Percentiles rank a stretch among this genome's conserved stretches.
Evolutionary conservation across 768 basidiomycete species (phyloP).

Genomic region (Suillus subluteus): DNA sequence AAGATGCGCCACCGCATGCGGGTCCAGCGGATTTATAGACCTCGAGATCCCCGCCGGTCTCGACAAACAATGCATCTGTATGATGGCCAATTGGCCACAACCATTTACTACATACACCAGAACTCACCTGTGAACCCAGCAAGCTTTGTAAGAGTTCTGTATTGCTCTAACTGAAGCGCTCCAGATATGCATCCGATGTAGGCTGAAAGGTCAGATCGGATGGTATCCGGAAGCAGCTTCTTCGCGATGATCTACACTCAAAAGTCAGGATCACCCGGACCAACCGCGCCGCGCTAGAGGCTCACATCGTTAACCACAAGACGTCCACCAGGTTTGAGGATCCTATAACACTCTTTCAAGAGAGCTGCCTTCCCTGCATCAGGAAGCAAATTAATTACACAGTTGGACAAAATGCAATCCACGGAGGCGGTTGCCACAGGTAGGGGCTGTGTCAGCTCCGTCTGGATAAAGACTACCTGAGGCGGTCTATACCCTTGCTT

Average conservation of each 20-base stretch:
- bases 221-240: slow-evolving; percentile 43
- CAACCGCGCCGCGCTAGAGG: neutral
- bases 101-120: neutral
- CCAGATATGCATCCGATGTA: slow-evolving; percentile 53
- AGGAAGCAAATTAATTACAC: slow-evolving; percentile 56
- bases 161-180: slow-evolving; percentile 44
- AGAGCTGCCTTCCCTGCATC: slow-evolving; percentile 42
- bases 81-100: neutral
- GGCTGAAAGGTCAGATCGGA: slow-evolving; percentile 43
- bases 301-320: slow-evolving; percentile 53
- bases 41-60: slow-evolving; percentile 46
- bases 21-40: slow-evolving; percentile 32
- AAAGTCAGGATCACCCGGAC: neutral
- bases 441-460: slow-evolving; percentile 44
- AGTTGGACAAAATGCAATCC: slow-evolving; percentile 62
- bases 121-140: slow-evolving; percentile 48
- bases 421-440: slow-evolving; percentile 52
- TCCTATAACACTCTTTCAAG: slow-evolving; percentile 49
- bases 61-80: slow-evolving; percentile 44
- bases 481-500: slow-evolving; percentile 47
- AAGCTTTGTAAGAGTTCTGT: slow-evolving; percentile 38
- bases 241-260: slow-evolving; percentile 48
- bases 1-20: slow-evolving; percentile 21
- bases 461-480: slow-evolving; percentile 52
- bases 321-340: slow-evolving; percentile 62